Evolutionary conservation across 2,329 filamentous ascomycete genomes (phyloP), one percentile per base, ranked within the genome.

Genomic region (Mycocentrospora acerina): DNA sequence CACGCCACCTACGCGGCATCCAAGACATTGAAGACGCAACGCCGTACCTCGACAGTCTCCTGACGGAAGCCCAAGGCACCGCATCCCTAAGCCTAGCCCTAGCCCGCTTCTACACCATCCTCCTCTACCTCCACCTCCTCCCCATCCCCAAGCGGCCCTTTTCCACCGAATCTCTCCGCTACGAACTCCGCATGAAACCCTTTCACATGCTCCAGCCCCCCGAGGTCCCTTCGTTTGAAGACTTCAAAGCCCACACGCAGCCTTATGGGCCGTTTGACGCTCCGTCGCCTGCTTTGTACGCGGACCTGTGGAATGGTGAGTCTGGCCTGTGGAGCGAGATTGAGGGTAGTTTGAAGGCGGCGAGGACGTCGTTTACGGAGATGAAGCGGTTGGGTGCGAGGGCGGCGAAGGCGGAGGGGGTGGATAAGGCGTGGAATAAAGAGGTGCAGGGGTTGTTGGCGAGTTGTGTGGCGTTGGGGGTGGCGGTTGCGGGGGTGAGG

Each of bases 151-250:
- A 64, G 66, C 71, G 80, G 1, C 82, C 85, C 0, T 94, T 90
- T 61, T 80, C 82, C 40, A 79, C 78, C 12, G 79, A 86, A 40
- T 68, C 74, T 22, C 71, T 90, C 4, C 82, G 88, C 10, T 90
- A 93, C 63, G 86, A 93, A 51, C 71, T 94, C 8, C 85, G 90
- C 42, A 93, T 95, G 88, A 87, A 86, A 56, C 88, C 89, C 0
- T 95, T 94, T 57, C 73, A 84, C 1, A 64, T 72, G 7, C 78
- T 95, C 39, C 77, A 79, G 8, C 74, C 88, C 2, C 86, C 88
- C 0, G 78, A 81, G 42, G 73, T 88, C 10, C 82, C 86, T 0
- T 70, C 78, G 0, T 85, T 80, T 46, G 78, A 81, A 6, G 78
- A 82, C 11, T 88, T 86, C 45, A 65, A 71, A 24, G 47, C 32